Base-by-base conservation (phyloP, 75 land plant genomes). In the Selaginella tamariscina region DNA sequence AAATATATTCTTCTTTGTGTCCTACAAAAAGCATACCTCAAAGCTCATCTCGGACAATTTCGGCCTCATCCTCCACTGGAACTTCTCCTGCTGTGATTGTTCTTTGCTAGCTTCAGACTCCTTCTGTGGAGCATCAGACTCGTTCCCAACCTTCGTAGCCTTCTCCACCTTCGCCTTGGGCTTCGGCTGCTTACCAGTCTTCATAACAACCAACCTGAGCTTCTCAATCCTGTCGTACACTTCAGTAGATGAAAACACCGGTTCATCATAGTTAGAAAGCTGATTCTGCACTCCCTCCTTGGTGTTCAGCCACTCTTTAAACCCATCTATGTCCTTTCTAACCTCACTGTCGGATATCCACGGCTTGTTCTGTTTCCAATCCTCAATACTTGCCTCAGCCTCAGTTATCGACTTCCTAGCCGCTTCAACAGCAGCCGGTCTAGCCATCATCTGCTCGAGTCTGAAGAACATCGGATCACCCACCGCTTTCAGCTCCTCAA, bases 391-490 rank as follows among this genome's bases (percentile, higher is more conserved):
- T 5, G 62, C 95, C 86, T 78, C 55, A 59, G 56, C 27, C 55
- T 78, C 75, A 24, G 5, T 68, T 39, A 84, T 68, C 32, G 82
- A 90, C 39, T 28, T 69, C 24, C 72, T 68, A 68, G 85, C 85
- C 60, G 57, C 24, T 56, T 77, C 79, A 60, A 29, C 64, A 55
- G 96, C 88, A 68, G 66, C 75, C 20, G 96, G 96, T 24, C 85
- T 56, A n/a, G 84, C 82, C 68, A 64, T 79, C 8, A 82, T 68
- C 68, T 89, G 89, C 68, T 54, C 75, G 64, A 85, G 71, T 72
- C 92, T 88, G 68, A 82, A 83, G 56, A 92, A 92, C 70, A 92
- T 82, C 20, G 95, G 81, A 55, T 84, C 90, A 31, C 89, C 93
- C 72, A 74, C 72, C 30, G 77, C 64, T 70, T 84, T 89, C 2